Evolutionary conservation across 2,329 filamentous ascomycete species (phyloP).

Genomic region (Fusarium armeniacum): DNA sequence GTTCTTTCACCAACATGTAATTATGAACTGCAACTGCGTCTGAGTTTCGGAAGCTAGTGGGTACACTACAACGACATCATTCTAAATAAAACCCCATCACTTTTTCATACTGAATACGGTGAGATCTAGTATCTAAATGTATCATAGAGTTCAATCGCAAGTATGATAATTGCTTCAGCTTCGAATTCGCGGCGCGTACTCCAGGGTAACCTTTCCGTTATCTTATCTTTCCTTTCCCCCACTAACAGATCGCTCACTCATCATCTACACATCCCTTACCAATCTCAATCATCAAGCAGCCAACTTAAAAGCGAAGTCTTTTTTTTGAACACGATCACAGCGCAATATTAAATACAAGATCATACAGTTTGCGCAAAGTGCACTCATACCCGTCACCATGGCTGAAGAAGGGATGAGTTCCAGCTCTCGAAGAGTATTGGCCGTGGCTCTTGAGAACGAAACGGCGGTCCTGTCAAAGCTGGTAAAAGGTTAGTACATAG

Average conservation of each 20-base stretch:
- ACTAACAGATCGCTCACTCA: constrained; percentile 35
- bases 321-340: too few species aligned
- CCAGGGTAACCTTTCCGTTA: constrained; percentile 25
- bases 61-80: not conserved
- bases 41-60: accelerated
- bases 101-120: not conserved
- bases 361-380: accelerated
- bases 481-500: constrained; percentile 63
- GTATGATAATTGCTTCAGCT: not conserved
- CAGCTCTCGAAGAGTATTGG: constrained; percentile 65
- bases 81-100: not conserved
- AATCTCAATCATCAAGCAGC: constrained; percentile 28
- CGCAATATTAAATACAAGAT: too few species aligned
- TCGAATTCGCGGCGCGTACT: not conserved
- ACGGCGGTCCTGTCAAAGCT: constrained; percentile 63
- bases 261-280: constrained; percentile 39
- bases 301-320: not conserved
- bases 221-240: constrained; percentile 38
- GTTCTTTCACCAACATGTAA: not conserved
- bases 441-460: constrained; percentile 65
- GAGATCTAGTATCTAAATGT: accelerated
- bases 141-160: accelerated
- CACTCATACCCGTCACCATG: constrained; percentile 16
- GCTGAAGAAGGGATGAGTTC: constrained; percentile 42
- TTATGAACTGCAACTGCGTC: not conserved